Base-by-base conservation (phyloP, 2,329 filamentous ascomycete species). In the Aspergillus glaucus region DNA sequence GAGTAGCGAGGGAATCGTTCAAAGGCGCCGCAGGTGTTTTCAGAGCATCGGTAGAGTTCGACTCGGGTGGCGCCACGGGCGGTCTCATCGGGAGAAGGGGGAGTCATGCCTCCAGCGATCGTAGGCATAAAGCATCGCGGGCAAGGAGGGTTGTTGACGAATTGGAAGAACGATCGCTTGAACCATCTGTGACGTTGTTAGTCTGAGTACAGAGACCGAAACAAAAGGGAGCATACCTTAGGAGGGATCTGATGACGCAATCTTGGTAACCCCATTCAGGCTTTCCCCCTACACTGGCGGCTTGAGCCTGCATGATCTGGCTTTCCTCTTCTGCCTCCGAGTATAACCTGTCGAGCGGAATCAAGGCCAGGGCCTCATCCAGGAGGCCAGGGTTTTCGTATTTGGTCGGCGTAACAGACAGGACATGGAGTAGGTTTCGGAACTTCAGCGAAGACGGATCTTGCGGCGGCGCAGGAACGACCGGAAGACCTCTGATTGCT, bases 201-300 rank as follows among this genome's bases (percentile, higher is more conserved):
- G 50, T 55, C 45, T 60, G 44, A 17, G 19, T 9, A 32, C 14
- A 15, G 24, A 8, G 19, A 47, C 60, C 45, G 61, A 52, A 48
- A 44, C 47, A 9, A 42, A 48, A 43, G 36, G 43, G 26, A 51
- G 73, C 82, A 60, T 75, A 90, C 87, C 84, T 85, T 62, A 97
- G 76, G 55, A 97, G 76, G 52, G 92, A 88, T 57, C 88, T 81
- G 63, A 97, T 86, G 48, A 96, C 89, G 68, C 92, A 98, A 72
- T 98, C 93, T 70, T 97, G 92, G 66, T 97, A 96, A 49, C 91
- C 92, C 92, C 92, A 97, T 74, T 90, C 86, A 1, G 91, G 82
- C 66, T 87, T 87, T 49, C 87, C 82, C 17, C 87, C 88, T 74
- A 95, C 84, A 57, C 89, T 95, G 64, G 87, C 87, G 28, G 92